These are phyloP conservation scores for Cinnamomum chago DNA, from an alignment of 164 flowering plant species.

Conservation along the genomic window DNA sequence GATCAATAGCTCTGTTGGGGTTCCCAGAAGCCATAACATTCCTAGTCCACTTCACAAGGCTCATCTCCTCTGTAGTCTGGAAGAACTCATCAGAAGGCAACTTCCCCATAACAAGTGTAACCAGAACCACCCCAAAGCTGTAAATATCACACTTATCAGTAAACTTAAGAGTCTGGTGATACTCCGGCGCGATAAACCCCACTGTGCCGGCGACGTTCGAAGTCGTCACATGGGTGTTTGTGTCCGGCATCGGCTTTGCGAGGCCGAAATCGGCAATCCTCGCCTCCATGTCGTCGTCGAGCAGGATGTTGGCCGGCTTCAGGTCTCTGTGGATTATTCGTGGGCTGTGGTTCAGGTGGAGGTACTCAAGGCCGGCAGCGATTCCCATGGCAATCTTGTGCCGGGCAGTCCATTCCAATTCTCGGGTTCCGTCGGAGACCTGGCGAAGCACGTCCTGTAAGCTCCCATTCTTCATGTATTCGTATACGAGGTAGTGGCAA, in stretches of 20 bases:
- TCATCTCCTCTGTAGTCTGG: constrained; percentile 59
- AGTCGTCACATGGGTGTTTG: constrained; percentile 59
- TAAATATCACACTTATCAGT: constrained; percentile 90
- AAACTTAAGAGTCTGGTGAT: constrained; percentile 77
- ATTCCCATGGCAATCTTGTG: constrained; percentile 65
- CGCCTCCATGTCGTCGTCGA: constrained; percentile 89
- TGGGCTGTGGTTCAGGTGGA: constrained; percentile 63
- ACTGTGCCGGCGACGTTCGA: constrained; percentile 80
- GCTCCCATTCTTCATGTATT: constrained; percentile 93
- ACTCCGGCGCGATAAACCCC: constrained; percentile 94
- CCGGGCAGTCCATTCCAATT: constrained; percentile 64
- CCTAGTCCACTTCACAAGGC: constrained; percentile 79
- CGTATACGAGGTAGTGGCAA: constrained; percentile 76
- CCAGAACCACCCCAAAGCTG: constrained; percentile 85
- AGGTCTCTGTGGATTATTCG: constrained; percentile 82
- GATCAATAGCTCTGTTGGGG: constrained; percentile 64
- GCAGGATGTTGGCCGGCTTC: constrained; percentile 79
- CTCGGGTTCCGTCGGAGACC: constrained; percentile 40
- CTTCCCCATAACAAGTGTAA: constrained; percentile 67
- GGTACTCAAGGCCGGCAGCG: constrained; percentile 79
- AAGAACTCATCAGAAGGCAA: constrained; percentile 77
- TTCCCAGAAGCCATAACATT: constrained; percentile 70
- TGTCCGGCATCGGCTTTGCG: constrained; percentile 74
- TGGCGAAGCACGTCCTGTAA: constrained; percentile 51
- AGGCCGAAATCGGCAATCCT: constrained; percentile 91